Evolutionary conservation across 495 filamentous ascomycete species (phyloP), one percentile per base, ranked within the genome.

Genomic region (Corynascus novoguineensis): DNA sequence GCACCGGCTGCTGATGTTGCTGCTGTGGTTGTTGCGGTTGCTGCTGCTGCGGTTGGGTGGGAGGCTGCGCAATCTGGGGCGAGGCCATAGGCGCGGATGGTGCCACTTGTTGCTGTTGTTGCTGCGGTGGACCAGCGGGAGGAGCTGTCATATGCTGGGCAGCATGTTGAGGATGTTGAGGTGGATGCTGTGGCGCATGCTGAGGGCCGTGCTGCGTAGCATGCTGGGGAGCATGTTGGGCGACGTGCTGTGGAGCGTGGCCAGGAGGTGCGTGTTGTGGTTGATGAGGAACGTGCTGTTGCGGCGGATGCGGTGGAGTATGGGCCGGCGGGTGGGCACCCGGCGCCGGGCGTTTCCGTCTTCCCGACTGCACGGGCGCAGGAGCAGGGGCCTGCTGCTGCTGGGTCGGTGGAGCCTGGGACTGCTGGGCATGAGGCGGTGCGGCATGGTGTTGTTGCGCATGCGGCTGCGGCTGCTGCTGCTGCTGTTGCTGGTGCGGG

Each of bases 311-410:
- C 47, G 22, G 47, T 14, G 47, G 47, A 35, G 47, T 24, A 52
- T 52, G 50, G 35, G 50, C 32, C 4, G 48, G 46, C 21, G 47
- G 61, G 22, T 64, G 62, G 21, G 62, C 28, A 17, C 64, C 65
- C 15, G 66, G 64, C 10, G 68, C 68, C 17, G 61, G 54, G 22
- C 70, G 66, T 53, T 72, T 72, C 45, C 69, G 53, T 32, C 63
- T 56, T 55, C 53, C 51, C 45, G 46, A 49, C 29, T 32, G 46
- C 8, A 19, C 46, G n/a, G 68, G 59, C 10, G 64, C 71, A 8
- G 73, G 66, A 15, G 73, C 64, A 32, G 66, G 72, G 3, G 71
- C 68, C n/a, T 72, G 74, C 4, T 73, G 69, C 60, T 76, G 74
- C 58, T 75, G 70, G 14, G 64, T 60, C 0, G 67, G 64, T 4